phyloP scores from a whole-genome alignment of 805 yeast species.

The Candida vartiovaarae region DNA sequence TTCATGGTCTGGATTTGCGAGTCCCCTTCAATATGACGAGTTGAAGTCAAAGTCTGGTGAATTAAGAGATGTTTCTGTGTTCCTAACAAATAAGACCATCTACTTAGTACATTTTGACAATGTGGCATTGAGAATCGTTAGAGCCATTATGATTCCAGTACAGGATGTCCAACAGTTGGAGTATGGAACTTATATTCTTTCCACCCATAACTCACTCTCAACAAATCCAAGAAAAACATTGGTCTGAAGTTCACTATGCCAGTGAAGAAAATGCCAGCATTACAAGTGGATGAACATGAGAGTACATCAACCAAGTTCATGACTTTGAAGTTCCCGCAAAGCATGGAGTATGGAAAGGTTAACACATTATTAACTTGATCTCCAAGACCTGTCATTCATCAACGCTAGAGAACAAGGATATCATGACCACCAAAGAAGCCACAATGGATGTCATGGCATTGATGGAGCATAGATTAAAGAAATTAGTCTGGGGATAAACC shows the following conservation, averaged over 20 bases:
- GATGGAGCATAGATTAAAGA: constrained; percentile 30
- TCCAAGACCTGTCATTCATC: constrained; percentile 21
- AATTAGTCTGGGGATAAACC: constrained; percentile 31
- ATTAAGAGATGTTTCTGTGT: constrained; percentile 11
- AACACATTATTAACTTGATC: constrained; percentile 17
- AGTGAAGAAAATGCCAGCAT: not conserved
- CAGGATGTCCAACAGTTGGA: constrained; percentile 19
- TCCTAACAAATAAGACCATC: constrained; percentile 18
- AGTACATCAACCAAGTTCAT: constrained; percentile 4
- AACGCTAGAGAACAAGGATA: constrained; percentile 24
- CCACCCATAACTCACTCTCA: constrained; percentile 14
- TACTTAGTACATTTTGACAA: constrained; percentile 20
- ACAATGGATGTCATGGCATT: constrained; percentile 28
- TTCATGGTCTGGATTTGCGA: constrained; percentile 22
- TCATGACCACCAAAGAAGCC: constrained; percentile 31
- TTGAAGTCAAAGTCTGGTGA: constrained; percentile 7
- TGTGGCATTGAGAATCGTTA: constrained; percentile 5
- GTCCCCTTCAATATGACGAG: constrained; percentile 17
- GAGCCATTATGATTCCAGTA: constrained; percentile 14
- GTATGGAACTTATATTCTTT: constrained; percentile 25
- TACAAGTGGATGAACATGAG: not conserved
- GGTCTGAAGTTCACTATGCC: constrained; percentile 22
- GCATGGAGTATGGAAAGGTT: constrained; percentile 19
- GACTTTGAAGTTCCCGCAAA: constrained; percentile 20
- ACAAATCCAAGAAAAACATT: constrained; percentile 26